These are phyloP conservation scores for Colletotrichum horii DNA, from an alignment of 2,329 filamentous ascomycete species.

Conservation along the genomic window DNA sequence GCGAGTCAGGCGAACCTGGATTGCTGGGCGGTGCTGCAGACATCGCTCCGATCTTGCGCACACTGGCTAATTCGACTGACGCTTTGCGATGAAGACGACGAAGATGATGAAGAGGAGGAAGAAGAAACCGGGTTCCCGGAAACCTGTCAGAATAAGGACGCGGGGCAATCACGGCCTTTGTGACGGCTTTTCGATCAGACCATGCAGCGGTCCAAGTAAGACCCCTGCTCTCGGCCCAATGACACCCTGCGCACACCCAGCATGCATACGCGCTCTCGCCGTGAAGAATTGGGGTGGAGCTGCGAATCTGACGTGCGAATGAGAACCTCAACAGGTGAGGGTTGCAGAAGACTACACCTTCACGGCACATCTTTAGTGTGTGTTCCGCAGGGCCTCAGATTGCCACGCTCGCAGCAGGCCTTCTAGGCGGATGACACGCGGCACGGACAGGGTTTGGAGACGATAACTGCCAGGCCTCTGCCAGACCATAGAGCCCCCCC, in stretches of 20 bases:
- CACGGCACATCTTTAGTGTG: background rate
- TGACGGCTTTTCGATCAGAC: background rate
- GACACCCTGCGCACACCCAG: background rate
- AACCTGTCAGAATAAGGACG: background rate
- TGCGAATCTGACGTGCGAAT: background rate
- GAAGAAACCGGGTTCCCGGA: background rate
- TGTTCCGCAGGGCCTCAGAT: background rate
- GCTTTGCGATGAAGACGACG: background rate
- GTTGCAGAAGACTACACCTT: background rate
- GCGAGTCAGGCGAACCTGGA: background rate
- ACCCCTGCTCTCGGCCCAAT: background rate
- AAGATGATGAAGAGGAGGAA: background rate
- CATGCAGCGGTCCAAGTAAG: background rate
- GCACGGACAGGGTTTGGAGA: background rate
- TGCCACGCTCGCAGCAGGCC: background rate
- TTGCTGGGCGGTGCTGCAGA: background rate
- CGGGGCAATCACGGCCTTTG: background rate
- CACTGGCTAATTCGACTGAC: background rate
- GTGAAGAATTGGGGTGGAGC: background rate
- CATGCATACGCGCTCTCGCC: background rate
- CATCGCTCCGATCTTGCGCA: background rate
- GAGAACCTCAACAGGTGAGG: rapidly evolving
- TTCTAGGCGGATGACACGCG: background rate
- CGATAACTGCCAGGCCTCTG: background rate
- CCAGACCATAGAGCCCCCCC: background rate